A percentile compares a stretch with the other conserved stretches of the same genome.
Conservation (phyloP, 73 alveolate species). For the Paramecium bursaria region DNA sequence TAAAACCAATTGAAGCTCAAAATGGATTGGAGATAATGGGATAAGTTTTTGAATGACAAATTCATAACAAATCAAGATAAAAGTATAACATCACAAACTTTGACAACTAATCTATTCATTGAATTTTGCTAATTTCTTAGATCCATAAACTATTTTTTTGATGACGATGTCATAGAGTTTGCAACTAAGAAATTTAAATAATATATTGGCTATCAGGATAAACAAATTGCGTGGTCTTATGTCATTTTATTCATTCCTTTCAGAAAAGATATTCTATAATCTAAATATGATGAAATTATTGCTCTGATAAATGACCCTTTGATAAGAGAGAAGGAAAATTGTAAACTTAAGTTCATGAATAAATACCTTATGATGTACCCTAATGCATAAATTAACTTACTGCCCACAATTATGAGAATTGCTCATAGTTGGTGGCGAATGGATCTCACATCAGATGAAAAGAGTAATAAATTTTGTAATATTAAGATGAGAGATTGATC, state of each 20-base stretch:
- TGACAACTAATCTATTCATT: conserved; percentile 49
- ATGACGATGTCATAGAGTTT: conserved; percentile 30
- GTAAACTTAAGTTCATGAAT: conserved; percentile 39
- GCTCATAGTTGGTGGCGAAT: conserved; percentile 49
- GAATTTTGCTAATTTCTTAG: conserved; percentile 50
- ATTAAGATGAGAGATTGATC: conserved; percentile 43
- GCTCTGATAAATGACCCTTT: conserved; percentile 33
- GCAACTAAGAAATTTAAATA: conserved; percentile 38
- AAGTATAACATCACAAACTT: conserved; percentile 35
- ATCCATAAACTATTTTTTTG: conserved; percentile 38
- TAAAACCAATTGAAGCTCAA: conserved; percentile 23
- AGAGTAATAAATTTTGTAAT: not conserved
- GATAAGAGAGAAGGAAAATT: conserved; percentile 44
- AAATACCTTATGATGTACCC: conserved; percentile 46
- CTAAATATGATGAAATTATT: not conserved
- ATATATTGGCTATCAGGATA: conserved; percentile 29
- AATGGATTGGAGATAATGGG: conserved; percentile 61
- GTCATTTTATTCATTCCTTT: conserved; percentile 45
- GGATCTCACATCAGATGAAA: conserved; percentile 50
- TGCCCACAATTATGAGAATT: conserved; percentile 53
- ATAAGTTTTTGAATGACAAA: conserved; percentile 29
- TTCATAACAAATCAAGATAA: conserved; percentile 51
- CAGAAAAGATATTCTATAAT: conserved; percentile 26
- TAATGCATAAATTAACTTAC: not conserved
- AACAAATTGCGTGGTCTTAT: conserved; percentile 54